Percentiles rank a stretch among this genome's conserved stretches.
phyloP scores from a whole-genome alignment of 148 eudicot genomes.

The Rheum nobile region DNA sequence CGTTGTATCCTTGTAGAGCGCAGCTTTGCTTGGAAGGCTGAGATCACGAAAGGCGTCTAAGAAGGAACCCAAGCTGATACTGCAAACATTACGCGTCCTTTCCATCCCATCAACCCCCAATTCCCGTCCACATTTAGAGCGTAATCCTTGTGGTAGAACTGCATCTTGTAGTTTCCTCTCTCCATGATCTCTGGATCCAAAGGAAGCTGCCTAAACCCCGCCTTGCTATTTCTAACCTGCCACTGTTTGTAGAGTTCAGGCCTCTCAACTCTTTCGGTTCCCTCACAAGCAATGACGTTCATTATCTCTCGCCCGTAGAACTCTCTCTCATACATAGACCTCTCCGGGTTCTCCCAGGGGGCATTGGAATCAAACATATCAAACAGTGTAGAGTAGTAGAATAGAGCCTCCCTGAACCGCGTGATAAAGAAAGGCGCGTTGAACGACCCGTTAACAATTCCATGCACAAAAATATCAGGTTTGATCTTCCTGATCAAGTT shows the following conservation, averaged over 20 bases:
- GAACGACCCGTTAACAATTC: slow-evolving; percentile 11
- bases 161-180: slow-evolving; percentile 24
- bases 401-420: slow-evolving; percentile 20
- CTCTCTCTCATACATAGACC: slow-evolving; percentile 45
- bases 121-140: slow-evolving; percentile 34
- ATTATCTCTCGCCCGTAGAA: slow-evolving; percentile 32
- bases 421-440: slow-evolving; percentile 15
- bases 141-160: slow-evolving; percentile 41
- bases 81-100: slow-evolving; percentile 45
- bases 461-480: slow-evolving; percentile 11
- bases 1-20: too few relatives aligned
- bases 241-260: slow-evolving; percentile 40
- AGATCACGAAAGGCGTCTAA: neutral
- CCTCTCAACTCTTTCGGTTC: slow-evolving; percentile 30
- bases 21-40: neutral
- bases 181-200: slow-evolving; percentile 25
- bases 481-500: slow-evolving; percentile 8
- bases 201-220: slow-evolving; percentile 37
- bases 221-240: slow-evolving; percentile 26
- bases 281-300: slow-evolving; percentile 47
- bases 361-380: slow-evolving; percentile 59
- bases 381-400: slow-evolving; percentile 49
- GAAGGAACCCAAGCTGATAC: slow-evolving; percentile 48
- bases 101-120: slow-evolving; percentile 77
- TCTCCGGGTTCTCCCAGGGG: slow-evolving; percentile 26